Evolutionary conservation across 208 protist species (phyloP), one percentile per base, ranked within the genome.

Genomic region (Acanthamoeba royreba): DNA sequence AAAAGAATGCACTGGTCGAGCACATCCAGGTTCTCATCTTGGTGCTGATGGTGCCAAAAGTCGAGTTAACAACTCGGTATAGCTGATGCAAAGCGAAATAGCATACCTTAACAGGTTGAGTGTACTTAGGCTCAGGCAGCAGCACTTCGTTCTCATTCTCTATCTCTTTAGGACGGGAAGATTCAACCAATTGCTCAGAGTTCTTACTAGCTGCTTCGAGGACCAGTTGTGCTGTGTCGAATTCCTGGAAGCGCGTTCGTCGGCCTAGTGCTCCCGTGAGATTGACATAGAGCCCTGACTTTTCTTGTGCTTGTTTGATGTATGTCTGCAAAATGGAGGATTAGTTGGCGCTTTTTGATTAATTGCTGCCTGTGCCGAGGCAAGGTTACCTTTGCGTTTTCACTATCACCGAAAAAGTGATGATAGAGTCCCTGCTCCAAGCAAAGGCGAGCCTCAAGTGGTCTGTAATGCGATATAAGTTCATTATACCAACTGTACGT

Each of bases 1-100:
- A 96, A 74, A 9, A 96, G 28, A 7, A 95, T 94, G 88, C 74
- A 87, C 93, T 95, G 95, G 69, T 94, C 93, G 17, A 95, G 31
- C 19, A 91, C 49, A 31, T 47, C 46, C 46, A 93, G 9, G 63
- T 93, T 81, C 38, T 47, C 89, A 7, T 72, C 85, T 69, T 91
- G 53, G 33, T 91, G 38, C 63, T 94, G 1, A 0, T 52, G 19
- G 33, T 88, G 38, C 13, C 49, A 55, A 19, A 19, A 55, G 19
- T 19, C 49, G 49, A 55, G 49, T 55, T n/a, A n/a, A n/a, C n/a
- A n/a, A n/a, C n/a, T 45, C 35, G 13, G 13, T 4, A 11, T 42
- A 22, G 63, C 0, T 74, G 0, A 1, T 11, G 33, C 31, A 63
- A 63, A 19, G 17, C 13, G 61, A 19, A 5, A 9, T 72, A 42